Percentiles rank a stretch among this genome's conserved stretches.
These are phyloP conservation scores for Adansonia digitata DNA, from an alignment of 345 rosid species.

Conservation along the genomic window DNA sequence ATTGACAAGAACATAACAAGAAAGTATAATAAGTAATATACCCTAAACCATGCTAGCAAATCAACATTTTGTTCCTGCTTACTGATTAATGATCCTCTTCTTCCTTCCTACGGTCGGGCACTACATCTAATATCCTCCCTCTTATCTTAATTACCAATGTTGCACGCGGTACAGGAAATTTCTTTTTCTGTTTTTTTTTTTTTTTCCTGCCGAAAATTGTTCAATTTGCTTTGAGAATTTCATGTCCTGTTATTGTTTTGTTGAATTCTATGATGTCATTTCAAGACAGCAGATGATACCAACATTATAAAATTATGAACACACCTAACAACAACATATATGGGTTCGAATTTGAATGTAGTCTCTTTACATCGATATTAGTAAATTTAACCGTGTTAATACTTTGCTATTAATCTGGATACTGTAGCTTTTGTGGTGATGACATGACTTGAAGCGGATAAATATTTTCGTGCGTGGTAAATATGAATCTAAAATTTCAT, in stretches of 20 bases:
- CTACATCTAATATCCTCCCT: conserved; percentile 63
- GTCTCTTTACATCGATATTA: no score
- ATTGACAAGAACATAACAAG: no score
- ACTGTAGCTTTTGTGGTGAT: not conserved
- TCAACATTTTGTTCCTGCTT: conserved; percentile 13
- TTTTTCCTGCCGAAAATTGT: conserved; percentile 31
- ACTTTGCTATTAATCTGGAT: not conserved
- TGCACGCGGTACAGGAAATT: no score
- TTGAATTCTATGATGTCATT: not conserved
- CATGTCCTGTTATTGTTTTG: not conserved
- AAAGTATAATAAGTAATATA: no score
- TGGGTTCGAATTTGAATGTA: no score
- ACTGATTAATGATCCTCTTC: conserved; percentile 81
- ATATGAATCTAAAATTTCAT: no score
- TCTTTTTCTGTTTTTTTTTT: conserved; percentile 38
- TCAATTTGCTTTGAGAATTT: not conserved
- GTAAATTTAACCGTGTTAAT: not conserved
- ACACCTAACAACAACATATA: no score
- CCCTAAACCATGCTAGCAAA: conserved; percentile 5
- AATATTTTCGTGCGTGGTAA: no score
- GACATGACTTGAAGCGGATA: no score
- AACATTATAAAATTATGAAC: not conserved
- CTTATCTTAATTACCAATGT: no score
- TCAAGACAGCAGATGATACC: not conserved
- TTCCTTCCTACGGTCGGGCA: conserved; percentile 60